These are phyloP conservation scores for Myriosclerotinia duriaeana DNA, from an alignment of 2,329 filamentous ascomycete genomes.

Conservation along the genomic window DNA sequence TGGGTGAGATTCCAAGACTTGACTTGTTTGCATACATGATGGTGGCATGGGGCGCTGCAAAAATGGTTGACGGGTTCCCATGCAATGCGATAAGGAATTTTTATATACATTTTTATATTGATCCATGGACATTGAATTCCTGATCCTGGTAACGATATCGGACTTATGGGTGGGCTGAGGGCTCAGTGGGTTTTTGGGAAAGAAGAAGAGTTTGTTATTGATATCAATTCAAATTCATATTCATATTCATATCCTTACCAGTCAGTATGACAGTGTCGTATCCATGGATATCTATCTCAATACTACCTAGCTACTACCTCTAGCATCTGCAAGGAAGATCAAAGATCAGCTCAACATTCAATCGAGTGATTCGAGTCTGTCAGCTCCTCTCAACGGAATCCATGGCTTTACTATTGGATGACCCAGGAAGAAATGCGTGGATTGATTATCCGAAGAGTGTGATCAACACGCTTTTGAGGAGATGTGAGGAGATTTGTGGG, in stretches of 20 bases:
- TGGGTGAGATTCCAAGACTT: background rate
- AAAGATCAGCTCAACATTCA: slow-evolving; percentile 10
- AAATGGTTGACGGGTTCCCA: background rate
- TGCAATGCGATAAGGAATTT: slow-evolving; percentile 2
- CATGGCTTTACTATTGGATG: slow-evolving; percentile 9
- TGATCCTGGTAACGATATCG: too few species aligned
- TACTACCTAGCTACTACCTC: slow-evolving; percentile 1
- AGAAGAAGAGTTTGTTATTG: too few species aligned
- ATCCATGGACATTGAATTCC: background rate
- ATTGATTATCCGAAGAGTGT: slow-evolving; percentile 16
- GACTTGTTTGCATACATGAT: background rate
- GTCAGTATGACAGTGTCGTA: background rate
- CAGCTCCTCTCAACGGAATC: background rate
- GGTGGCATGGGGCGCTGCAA: background rate
- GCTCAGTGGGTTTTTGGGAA: background rate
- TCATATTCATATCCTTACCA: background rate
- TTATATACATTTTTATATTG: too few species aligned
- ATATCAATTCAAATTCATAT: background rate
- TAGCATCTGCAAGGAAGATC: slow-evolving; percentile 12
- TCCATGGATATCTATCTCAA: background rate
- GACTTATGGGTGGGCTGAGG: too few species aligned
- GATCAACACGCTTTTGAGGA: slow-evolving; percentile 11
- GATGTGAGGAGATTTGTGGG: background rate
- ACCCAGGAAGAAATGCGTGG: slow-evolving; percentile 1
- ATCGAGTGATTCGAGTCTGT: slow-evolving; percentile 6